Evolutionary conservation across 129 eudicot species (phyloP), one percentile per base, ranked within the genome.

Genomic region (Pulicaria dysenterica): DNA sequence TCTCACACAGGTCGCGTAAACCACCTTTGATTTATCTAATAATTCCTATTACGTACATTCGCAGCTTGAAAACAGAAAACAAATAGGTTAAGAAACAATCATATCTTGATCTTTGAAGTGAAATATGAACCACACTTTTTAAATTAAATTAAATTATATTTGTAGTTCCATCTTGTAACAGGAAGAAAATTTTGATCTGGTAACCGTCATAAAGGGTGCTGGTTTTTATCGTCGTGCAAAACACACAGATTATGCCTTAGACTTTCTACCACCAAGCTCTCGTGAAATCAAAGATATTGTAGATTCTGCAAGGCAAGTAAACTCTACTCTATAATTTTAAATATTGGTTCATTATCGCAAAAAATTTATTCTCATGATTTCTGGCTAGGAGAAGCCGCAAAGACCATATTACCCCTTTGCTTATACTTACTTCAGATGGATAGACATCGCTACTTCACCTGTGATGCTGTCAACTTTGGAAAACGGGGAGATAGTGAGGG

Each of bases 391-490:
- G 62, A 55, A 40, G 51, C 53, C 19, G 19, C 4, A 69, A 16
- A 41, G 53, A 70, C 51, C 42, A 70, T n/a, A 39, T 19, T 56
- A 70, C 54, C 44, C 45, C 44, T 56, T 70, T 57, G 8, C 14
- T 9, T 61, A 16, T 12, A 62, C 39, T 47, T 50, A 41, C 34
- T 41, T 67, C 67, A 88, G 97, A 53, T 88, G 87, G 95, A 40
- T 83, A 17, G 89, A 84, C 42, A 44, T 57, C 41, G 83, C 74
- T 31, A 66, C 80, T 64, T 78, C 81, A 68, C 93, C 97, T 4
- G 96, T 91, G 80, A 79, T 86, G 81, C 80, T 91, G 12, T 82
- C 97, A 39, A 88, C 97, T 58, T 67, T 82, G 13, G 96, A 82
- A 38, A 72, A 73, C 73, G 89, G 93, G 59, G 75, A 84, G 70